Evolutionary conservation across 345 rosid genomes (phyloP).

Genomic region (Nephelium lappaceum): DNA sequence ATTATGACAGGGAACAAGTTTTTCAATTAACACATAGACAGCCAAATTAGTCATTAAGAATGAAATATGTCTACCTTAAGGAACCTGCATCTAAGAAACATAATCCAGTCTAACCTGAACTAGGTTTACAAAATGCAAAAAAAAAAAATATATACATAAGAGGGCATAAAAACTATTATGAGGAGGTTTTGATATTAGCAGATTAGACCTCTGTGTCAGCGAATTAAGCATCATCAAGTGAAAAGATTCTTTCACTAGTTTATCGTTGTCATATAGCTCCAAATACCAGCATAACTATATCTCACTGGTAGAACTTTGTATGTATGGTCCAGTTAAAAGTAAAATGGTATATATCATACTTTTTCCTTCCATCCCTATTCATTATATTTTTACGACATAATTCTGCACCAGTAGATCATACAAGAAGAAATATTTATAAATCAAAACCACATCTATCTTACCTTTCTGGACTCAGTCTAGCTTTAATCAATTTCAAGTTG

Average conservation of each 20-base stretch:
- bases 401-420: neutral
- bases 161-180: neutral
- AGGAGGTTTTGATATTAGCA: neutral
- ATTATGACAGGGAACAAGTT: neutral
- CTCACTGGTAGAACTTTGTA: neutral
- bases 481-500: constrained; percentile 3
- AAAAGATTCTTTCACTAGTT: neutral
- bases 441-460: neutral
- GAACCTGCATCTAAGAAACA: neutral
- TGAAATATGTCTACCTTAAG: neutral
- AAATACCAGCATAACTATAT: neutral
- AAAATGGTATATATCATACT: neutral
- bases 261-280: neutral
- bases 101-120: neutral
- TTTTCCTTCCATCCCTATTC: neutral
- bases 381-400: neutral
- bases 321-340: neutral
- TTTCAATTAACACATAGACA: neutral
- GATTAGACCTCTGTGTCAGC: neutral
- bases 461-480: neutral
- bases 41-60: neutral
- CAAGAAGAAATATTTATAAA: neutral
- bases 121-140: neutral
- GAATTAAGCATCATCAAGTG: neutral
- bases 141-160: neutral